Percentiles rank a stretch among this genome's conserved stretches.
These are phyloP conservation scores for Ophioceras dolichostomum DNA, from an alignment of 2,329 filamentous ascomycete species.

Conservation along the genomic window DNA sequence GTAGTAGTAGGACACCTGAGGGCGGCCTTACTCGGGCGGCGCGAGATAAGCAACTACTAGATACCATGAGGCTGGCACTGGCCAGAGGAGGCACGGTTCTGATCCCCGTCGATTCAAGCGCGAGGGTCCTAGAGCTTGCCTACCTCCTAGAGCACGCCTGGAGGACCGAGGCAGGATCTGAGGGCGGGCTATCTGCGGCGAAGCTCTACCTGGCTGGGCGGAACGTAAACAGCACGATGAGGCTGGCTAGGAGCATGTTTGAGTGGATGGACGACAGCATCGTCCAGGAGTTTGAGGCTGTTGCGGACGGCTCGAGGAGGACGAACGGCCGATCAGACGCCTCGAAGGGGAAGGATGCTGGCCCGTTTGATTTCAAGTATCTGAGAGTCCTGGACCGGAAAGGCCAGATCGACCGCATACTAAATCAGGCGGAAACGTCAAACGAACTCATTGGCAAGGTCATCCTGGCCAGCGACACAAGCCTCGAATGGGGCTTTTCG, in stretches of 20 bases:
- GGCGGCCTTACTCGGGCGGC: slow-evolving; percentile 30
- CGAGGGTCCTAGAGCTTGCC: slow-evolving; percentile 82
- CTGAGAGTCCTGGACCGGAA: slow-evolving; percentile 73
- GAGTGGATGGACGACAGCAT: slow-evolving; percentile 99
- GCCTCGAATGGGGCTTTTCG: slow-evolving; percentile 90
- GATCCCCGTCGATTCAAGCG: slow-evolving; percentile 89
- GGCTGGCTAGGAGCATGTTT: slow-evolving; percentile 86
- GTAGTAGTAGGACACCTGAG: slow-evolving; percentile 64
- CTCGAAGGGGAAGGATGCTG: slow-evolving; percentile 40
- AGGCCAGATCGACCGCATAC: slow-evolving; percentile 63
- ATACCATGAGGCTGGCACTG: slow-evolving; percentile 69
- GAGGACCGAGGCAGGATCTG: slow-evolving; percentile 47
- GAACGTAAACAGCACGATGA: slow-evolving; percentile 78
- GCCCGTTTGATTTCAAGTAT: slow-evolving; percentile 84
- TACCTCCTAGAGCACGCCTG: slow-evolving; percentile 90
- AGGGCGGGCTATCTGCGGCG: slow-evolving; percentile 38
- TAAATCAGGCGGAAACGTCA: slow-evolving; percentile 22
- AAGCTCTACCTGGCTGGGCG: slow-evolving; percentile 75
- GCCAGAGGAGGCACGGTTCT: slow-evolving; percentile 78
- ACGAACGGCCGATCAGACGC: slow-evolving; percentile 27
- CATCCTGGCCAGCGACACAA: slow-evolving; percentile 82
- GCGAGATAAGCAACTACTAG: slow-evolving; percentile 77
- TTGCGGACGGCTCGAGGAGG: slow-evolving; percentile 34
- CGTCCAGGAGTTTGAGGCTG: slow-evolving; percentile 77
- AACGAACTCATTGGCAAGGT: slow-evolving; percentile 42